A percentile compares a stretch with the other conserved stretches of the same genome.
Conservation (phyloP, 495 filamentous ascomycete genomes). For the Penicillium angulare region DNA sequence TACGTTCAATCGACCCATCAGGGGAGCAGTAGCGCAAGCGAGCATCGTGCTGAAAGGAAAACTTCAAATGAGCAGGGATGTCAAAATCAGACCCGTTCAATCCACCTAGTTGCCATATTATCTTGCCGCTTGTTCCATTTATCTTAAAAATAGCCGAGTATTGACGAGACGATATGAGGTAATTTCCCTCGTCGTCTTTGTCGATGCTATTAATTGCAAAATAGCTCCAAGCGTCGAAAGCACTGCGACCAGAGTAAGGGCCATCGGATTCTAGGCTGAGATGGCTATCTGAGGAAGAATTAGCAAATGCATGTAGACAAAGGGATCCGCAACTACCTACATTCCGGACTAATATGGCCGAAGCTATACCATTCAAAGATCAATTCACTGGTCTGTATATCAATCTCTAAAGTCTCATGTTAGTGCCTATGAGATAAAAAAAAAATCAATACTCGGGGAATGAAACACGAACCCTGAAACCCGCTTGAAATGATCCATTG, state of each 20-base stretch:
- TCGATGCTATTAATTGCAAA: slow-evolving; percentile 26
- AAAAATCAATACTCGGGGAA: not conserved
- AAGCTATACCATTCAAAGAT: slow-evolving; percentile 35
- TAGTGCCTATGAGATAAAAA: too few relatives aligned
- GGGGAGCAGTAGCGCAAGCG: not conserved
- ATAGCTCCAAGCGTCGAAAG: slow-evolving; percentile 30
- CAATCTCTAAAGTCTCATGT: slow-evolving; percentile 16
- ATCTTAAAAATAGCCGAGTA: slow-evolving; percentile 48
- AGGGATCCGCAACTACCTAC: slow-evolving; percentile 19
- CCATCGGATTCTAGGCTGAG: slow-evolving; percentile 42
- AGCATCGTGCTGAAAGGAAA: not conserved
- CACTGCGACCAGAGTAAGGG: slow-evolving; percentile 27
- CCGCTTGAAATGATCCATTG: slow-evolving; percentile 31
- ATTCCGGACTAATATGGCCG: slow-evolving; percentile 31
- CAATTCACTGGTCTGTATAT: slow-evolving; percentile 30
- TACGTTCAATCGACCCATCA: not conserved
- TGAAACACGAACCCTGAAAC: slow-evolving; percentile 27
- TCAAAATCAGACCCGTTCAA: not conserved
- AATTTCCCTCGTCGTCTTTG: slow-evolving; percentile 38
- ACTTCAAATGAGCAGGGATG: not conserved
- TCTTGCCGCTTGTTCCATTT: slow-evolving; percentile 46
- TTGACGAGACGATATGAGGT: slow-evolving; percentile 50
- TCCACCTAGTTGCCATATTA: slow-evolving; percentile 51
- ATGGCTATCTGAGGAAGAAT: slow-evolving; percentile 34
- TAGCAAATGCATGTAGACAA: not conserved